Base-by-base conservation (phyloP, 352 stramenopile species). In the Phytopythium helicoides region DNA sequence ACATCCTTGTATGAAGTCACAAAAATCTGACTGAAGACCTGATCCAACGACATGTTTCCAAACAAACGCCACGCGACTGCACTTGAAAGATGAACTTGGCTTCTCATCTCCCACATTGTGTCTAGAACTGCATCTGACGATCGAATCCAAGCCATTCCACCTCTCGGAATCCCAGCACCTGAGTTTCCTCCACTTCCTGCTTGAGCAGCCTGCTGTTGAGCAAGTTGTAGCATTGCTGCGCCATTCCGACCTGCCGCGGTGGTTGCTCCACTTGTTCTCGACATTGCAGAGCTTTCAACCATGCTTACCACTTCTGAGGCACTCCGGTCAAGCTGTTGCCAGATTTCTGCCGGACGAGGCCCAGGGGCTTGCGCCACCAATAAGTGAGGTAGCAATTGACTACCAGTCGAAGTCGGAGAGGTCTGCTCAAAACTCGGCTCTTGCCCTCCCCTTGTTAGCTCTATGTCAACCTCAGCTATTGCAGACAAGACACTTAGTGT, bases 41-140 rank as follows among this genome's bases (percentile, higher is more conserved):
- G 49, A 3, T 61, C 64, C 16, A 92, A 61, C 3, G 76, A 69
- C 5, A 66, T 68, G 11, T 76, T 66, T 0, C 81, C 81, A 23
- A 82, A 77, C 16, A 89, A 23, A 16, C 62, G 66, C 77, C 79
- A 92, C 8, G 60, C 64, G 21, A 69, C 54, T 1, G 76, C 66
- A 11, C 68, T 54, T 7, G 73, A 72, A 1, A 83, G 59, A n/a
- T 60, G 67, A 2, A 78, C 56, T 62, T 82, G 85, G n/a, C 78
- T 76, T 37, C 81, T 81, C 25, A 92, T 42, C 38, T 68, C 73
- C 81, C 81, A 92, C 31, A 89, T 62, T 1, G 54, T 73, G 22
- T 87, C 62, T 15, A 92, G 64, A 52, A 87, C 68, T 8, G 70
- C 54, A 38, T 87, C 71, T 8, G 74, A 66, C 15, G 76, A 87